Evolutionary conservation across 768 basidiomycete species (phyloP), one percentile per base, ranked within the genome.

Genomic region (Psilocybe subaeruginosa): DNA sequence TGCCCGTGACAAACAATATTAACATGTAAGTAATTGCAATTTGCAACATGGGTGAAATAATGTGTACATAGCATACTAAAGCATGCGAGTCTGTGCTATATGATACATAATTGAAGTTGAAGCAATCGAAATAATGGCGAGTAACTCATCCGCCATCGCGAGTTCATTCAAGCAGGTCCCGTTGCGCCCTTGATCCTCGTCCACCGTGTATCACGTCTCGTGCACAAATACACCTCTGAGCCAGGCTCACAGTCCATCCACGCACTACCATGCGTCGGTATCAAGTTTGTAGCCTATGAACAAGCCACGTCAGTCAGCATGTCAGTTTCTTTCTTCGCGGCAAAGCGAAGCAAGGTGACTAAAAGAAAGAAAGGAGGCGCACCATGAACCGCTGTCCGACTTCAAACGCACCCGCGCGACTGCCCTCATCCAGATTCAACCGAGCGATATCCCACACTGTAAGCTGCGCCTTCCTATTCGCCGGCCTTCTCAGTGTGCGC

Each of bases 401-500:
- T 47, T 78, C 74, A 62, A 96, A 85, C 4, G 76, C 62, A 35
- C 86, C 79, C 53, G 80, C 69, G 56, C 72, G 68, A n/a, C 73
- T 78, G 4, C 80, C 84, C 63, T 90, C 88, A 23, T 76, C 76
- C n/a, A 78, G 66, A 0, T 75, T 77, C 29, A 90, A 61, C 11
- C 76, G 76, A 3, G 84, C 74, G 2, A 85, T 88, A 67, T 96
- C 92, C 93, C 93, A 95, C 3, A 96, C 82, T 0, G 90, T 95
- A 56, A 98, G 65, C 70, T 92, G 91, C 0, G 88, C 95, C 1
- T 75, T 79, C 53, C 92, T 82, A 61, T 82, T 77, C 7, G 84
- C 76, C 0, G 81, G 79, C 54, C 81, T 77, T 61, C 82, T 80
- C 0, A 69, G 65, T 29, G 85, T 88, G 37, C 79, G 78, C 16